Base-by-base conservation (phyloP, 495 filamentous ascomycete genomes). In the Penicillium turbatum region DNA sequence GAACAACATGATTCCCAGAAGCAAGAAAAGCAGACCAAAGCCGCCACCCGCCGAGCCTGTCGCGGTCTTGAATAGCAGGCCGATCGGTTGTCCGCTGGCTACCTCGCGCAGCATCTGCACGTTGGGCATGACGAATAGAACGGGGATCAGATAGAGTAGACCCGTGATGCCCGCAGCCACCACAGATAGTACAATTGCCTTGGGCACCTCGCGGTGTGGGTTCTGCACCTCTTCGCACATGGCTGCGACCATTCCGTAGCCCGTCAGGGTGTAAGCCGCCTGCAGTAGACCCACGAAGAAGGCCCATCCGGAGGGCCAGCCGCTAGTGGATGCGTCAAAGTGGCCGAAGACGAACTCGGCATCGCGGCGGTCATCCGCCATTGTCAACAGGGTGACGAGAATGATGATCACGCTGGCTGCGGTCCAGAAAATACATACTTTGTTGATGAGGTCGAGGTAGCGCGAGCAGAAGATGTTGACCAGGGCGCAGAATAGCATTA, bases 1-100 rank as follows among this genome's bases (percentile, higher is more conserved):
- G 55, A 91, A 89, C 12, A 91, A 62, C 60, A 90, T 76, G 63
- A 91, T 85, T 5, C 86, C 82, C 21, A 91, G 76, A 52, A 90
- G 80, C 5, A 91, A 72, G 63, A 88, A 85, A 9, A 89, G 77
- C 2, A 92, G 74, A 4, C 79, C 88, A 38, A 92, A 86, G 2
- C 86, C 87, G 17, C 88, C 87, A 13, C 60, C 63, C 2, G 74
- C 67, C 15, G 68, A 69, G 17, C 68, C 73, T 3, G 62, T 71
- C 13, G 62, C 58, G 7, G 56, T 66, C 56, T 71, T 72, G 57
- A 72, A 70, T 0, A 70, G 30, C n/a, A 66, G 40, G 3, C 67
- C 65, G 27, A 73, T 69, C 17, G 66, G 64, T 57, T 69, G 73
- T 76, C 76, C 87, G 76, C 36, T 87, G 64, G 48, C 88, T 60